These are phyloP conservation scores for Phytopythium chamaehyphon DNA, from an alignment of 352 stramenopile genomes.

Conservation along the genomic window DNA sequence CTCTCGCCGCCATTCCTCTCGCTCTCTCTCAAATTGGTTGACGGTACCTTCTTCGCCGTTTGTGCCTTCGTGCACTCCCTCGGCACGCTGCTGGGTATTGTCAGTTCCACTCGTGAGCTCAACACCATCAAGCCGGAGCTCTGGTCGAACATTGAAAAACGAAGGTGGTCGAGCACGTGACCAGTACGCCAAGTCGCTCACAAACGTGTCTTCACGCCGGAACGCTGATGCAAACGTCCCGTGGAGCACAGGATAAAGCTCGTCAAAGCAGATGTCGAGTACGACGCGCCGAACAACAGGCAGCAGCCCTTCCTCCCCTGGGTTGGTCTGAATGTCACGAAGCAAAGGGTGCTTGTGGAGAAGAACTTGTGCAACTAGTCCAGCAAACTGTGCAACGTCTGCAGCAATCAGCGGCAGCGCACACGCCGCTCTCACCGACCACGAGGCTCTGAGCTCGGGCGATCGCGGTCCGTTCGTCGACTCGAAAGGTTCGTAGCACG, in stretches of 20 bases:
- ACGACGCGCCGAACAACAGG: slow-evolving; percentile 34
- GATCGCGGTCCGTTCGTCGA: slow-evolving; percentile 3
- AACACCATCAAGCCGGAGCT: slow-evolving; percentile 53
- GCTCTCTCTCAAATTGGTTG: background rate
- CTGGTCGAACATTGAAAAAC: slow-evolving; percentile 33
- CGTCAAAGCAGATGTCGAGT: slow-evolving; percentile 55
- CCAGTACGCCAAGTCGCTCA: slow-evolving; percentile 24
- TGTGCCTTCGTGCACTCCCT: background rate
- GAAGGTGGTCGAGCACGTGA: slow-evolving; percentile 22
- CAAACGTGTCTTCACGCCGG: slow-evolving; percentile 34
- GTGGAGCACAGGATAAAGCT: slow-evolving; percentile 58
- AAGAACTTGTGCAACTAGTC: slow-evolving; percentile 49
- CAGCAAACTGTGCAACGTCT: slow-evolving; percentile 47
- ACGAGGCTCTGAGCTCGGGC: background rate
- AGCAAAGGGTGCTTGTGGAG: slow-evolving; percentile 49
- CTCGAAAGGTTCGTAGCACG: slow-evolving; percentile 31
- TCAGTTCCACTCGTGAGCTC: background rate
- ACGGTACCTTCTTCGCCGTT: slow-evolving; percentile 8
- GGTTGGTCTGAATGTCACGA: background rate
- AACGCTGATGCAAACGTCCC: slow-evolving; percentile 50
- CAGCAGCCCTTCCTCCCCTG: background rate
- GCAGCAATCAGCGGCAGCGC: slow-evolving; percentile 40
- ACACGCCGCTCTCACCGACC: slow-evolving; percentile 13
- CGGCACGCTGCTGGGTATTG: background rate
- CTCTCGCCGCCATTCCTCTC: background rate